phyloP scores from a whole-genome alignment of 495 filamentous ascomycete species.

The Melanomma pulvis-pyrius region DNA sequence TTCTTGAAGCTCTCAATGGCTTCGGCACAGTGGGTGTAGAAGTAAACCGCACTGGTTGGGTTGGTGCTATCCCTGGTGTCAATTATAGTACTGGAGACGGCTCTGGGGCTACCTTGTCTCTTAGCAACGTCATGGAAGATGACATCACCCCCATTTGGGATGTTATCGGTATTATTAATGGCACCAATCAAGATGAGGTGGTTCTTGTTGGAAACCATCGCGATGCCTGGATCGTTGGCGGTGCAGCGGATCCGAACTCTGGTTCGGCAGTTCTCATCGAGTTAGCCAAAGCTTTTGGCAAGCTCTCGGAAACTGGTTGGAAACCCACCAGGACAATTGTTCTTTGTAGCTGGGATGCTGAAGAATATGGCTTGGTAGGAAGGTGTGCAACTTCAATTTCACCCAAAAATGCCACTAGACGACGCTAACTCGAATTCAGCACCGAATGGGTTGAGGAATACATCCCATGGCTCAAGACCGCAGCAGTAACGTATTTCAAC shows the following conservation, averaged over 20 bases:
- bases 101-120: conserved; percentile 31
- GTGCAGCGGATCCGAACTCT: conserved; percentile 52
- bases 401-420: not conserved
- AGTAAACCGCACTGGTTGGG: conserved; percentile 41
- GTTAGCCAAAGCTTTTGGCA: conserved; percentile 47
- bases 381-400: not conserved
- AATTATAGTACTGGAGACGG: conserved; percentile 40
- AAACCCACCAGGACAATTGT: conserved; percentile 48
- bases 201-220: conserved; percentile 44
- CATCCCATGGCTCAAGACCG: conserved; percentile 39
- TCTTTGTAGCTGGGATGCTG: conserved; percentile 43
- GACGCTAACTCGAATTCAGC: conserved; percentile 4
- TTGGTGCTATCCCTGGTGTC: conserved; percentile 39
- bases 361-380: conserved; percentile 59
- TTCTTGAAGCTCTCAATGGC: conserved; percentile 42
- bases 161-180: conserved; percentile 45
- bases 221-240: conserved; percentile 49
- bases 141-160: conserved; percentile 41
- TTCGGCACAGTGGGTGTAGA: conserved; percentile 32
- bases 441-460: conserved; percentile 47
- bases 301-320: conserved; percentile 50
- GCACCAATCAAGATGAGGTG: conserved; percentile 42
- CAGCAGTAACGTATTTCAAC: conserved; percentile 64
- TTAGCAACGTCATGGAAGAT: conserved; percentile 41
- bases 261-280: conserved; percentile 52